These are phyloP conservation scores for Helianthus annuus DNA, from an alignment of 129 eudicot genomes.

Conservation along the genomic window HanXRQr2.0-SUNRISE NC_035446.2:136602055-136602554, in stretches of 20 bases:
- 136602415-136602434: slow-evolving; percentile 59
- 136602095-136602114: no score
- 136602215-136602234: neutral
- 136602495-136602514: slow-evolving; percentile 51
- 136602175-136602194: no score
- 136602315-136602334: slow-evolving; percentile 58
- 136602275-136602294: slow-evolving; percentile 52
- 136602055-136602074: no score
- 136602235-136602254: slow-evolving; percentile 34
- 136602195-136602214: no score
- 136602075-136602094: no score
- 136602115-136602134: no score
- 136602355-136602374: slow-evolving; percentile 62
- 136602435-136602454: slow-evolving; percentile 41
- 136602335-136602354: slow-evolving; percentile 51
- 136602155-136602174: no score
- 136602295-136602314: slow-evolving; percentile 56
- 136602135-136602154: no score
- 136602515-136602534: slow-evolving; percentile 39
- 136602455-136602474: slow-evolving; percentile 44
- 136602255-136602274: slow-evolving; percentile 50
- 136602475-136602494: slow-evolving; percentile 56
- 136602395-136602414: slow-evolving; percentile 59
- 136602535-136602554: slow-evolving; percentile 27
- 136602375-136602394: slow-evolving; percentile 52